Conservation (phyloP, 768 basidiomycete species). For the Clitopilus passeckerianus region DNA sequence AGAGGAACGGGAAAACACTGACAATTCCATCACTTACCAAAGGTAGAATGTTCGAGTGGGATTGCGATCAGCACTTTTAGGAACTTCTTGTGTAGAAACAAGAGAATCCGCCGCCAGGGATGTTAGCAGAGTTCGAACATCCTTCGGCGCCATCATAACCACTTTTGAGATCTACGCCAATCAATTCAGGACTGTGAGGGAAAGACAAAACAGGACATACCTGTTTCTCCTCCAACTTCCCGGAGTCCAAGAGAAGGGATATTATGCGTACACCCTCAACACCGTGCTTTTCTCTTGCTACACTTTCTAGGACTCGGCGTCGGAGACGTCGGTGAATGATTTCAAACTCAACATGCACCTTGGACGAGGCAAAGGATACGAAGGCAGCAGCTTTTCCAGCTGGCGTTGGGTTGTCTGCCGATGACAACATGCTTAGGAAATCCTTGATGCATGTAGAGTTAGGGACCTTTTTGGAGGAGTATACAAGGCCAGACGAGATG, state of each 20-base stretch:
- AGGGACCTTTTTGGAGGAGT: conserved; percentile 50
- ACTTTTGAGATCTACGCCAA: conserved; percentile 75
- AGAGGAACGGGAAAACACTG: not conserved
- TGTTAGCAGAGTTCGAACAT: conserved; percentile 76
- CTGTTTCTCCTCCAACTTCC: conserved; percentile 94
- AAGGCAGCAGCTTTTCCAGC: conserved; percentile 68
- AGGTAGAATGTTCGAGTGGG: conserved; percentile 87
- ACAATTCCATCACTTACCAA: conserved; percentile 48
- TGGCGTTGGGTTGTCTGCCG: conserved; percentile 77
- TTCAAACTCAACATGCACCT: conserved; percentile 79
- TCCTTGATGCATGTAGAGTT: conserved; percentile 64
- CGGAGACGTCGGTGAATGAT: conserved; percentile 63
- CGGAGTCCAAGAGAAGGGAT: conserved; percentile 70
- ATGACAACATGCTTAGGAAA: conserved; percentile 76
- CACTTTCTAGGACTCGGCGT: conserved; percentile 67
- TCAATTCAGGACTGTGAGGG: not conserved
- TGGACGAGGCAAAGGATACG: conserved; percentile 63
- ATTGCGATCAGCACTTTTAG: conserved; percentile 86
- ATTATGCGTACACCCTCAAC: conserved; percentile 79
- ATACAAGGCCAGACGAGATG: conserved; percentile 59
- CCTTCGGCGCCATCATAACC: conserved; percentile 89
- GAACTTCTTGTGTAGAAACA: conserved; percentile 90
- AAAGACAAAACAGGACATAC: conserved; percentile 34
- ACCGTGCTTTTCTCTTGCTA: conserved; percentile 81
- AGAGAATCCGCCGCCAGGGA: conserved; percentile 76